phyloP scores from a whole-genome alignment of 2,329 filamentous ascomycete species.

The Aspergillus sp. region DNA sequence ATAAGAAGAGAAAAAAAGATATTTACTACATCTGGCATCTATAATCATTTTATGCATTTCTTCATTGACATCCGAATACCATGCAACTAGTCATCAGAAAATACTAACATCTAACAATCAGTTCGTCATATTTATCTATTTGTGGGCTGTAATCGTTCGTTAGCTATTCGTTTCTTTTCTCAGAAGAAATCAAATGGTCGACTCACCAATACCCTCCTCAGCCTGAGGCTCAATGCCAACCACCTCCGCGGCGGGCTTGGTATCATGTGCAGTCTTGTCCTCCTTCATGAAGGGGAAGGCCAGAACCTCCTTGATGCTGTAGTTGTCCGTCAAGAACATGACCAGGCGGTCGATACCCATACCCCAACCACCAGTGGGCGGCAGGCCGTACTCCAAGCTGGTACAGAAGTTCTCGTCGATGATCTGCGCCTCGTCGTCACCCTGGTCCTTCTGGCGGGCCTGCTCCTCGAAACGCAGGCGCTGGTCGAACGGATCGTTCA shows the following conservation, averaged over 20 bases:
- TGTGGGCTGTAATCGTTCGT: slow-evolving; percentile 36
- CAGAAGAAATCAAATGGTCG: background rate
- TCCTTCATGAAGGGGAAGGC: slow-evolving; percentile 99
- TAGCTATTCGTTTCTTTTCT: background rate
- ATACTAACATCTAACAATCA: slow-evolving; percentile 6
- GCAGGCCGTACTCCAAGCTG: slow-evolving; percentile 84
- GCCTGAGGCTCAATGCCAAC: slow-evolving; percentile 60
- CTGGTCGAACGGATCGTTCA: slow-evolving; percentile 97
- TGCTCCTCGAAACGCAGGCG: slow-evolving; percentile 91
- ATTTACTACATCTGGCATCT: background rate
- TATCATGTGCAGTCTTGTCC: slow-evolving; percentile 57
- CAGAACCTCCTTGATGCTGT: slow-evolving; percentile 93
- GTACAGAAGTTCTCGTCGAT: slow-evolving; percentile 95
- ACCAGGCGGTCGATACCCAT: slow-evolving; percentile 93
- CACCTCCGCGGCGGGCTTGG: slow-evolving; percentile 62
- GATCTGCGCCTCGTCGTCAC: slow-evolving; percentile 94
- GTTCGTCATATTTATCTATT: slow-evolving; percentile 35
- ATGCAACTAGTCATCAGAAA: slow-evolving; percentile 25
- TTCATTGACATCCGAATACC: slow-evolving; percentile 26
- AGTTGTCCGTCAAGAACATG: slow-evolving; percentile 96
- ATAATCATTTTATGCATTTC: slow-evolving; percentile 24
- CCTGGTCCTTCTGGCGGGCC: slow-evolving; percentile 90
- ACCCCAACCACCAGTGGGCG: slow-evolving; percentile 93
- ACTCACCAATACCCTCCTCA: slow-evolving; percentile 62
- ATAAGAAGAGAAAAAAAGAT: too few species aligned